Evolutionary conservation across 345 rosid genomes (phyloP).

Genomic region (Toxicodendron radicans): DNA sequence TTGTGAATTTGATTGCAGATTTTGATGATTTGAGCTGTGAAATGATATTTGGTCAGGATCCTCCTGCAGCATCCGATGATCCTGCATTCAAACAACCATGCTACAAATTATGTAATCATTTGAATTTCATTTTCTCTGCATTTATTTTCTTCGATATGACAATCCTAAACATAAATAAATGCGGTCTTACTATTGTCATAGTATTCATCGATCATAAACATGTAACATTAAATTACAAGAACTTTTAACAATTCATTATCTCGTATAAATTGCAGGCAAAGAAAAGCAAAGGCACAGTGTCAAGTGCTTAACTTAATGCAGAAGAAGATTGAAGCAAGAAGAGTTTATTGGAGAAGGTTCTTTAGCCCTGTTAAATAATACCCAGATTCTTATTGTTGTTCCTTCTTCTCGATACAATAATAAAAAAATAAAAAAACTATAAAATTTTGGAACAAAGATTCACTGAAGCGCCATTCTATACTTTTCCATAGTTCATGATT

Average conservation of each 20-base stretch:
- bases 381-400: no score
- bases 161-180: no score
- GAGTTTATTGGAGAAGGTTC: slow-evolving; percentile 6
- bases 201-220: no score
- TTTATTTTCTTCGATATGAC: background rate
- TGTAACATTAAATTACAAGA: background rate
- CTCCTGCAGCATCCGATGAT: slow-evolving; percentile 63
- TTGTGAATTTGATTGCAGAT: slow-evolving; percentile 45
- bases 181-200: no score
- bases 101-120: slow-evolving; percentile 64
- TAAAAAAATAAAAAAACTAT: background rate
- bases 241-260: background rate
- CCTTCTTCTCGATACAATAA: background rate
- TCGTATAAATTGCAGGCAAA: slow-evolving; percentile 52
- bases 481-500: background rate
- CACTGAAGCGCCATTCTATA: no score
- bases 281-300: slow-evolving; percentile 51
- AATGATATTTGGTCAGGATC: slow-evolving; percentile 90
- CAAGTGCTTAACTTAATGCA: slow-evolving; percentile 42
- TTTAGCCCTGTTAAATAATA: background rate
- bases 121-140: background rate
- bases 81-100: slow-evolving; percentile 87
- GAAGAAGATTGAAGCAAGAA: background rate
- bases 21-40: slow-evolving; percentile 94
- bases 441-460: background rate